Conservation (phyloP, 2,329 filamentous ascomycete species). For the Colletotrichum sp. region DNA sequence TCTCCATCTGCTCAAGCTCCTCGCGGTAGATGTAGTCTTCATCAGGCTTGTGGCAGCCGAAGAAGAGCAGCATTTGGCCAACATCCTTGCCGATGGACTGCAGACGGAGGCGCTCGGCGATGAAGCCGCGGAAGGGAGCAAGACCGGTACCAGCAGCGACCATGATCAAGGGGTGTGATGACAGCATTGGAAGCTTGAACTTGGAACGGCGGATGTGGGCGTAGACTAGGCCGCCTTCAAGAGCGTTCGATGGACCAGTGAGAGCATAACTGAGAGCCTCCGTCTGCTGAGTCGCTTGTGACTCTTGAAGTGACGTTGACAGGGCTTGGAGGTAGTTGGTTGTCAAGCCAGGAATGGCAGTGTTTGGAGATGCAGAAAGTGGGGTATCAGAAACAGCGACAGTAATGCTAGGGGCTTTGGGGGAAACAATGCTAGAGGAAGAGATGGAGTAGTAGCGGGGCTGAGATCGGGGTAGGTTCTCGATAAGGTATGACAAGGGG, state of each 20-base stretch:
- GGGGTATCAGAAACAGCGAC: constrained; percentile 22
- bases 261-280: constrained; percentile 5
- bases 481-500: constrained; percentile 56
- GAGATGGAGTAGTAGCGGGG: constrained; percentile 68
- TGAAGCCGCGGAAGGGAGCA: constrained; percentile 42
- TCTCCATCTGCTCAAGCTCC: constrained; percentile 26
- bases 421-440: constrained; percentile 48
- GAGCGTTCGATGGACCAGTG: background rate
- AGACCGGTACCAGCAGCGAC: constrained; percentile 55
- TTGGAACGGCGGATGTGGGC: constrained; percentile 35
- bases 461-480: constrained; percentile 60
- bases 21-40: constrained; percentile 36
- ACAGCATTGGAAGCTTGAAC: constrained; percentile 47
- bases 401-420: constrained; percentile 6
- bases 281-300: background rate
- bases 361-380: constrained; percentile 27
- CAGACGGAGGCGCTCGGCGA: constrained; percentile 45
- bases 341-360: constrained; percentile 26
- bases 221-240: constrained; percentile 31
- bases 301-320: background rate
- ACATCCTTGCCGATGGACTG: constrained; percentile 35
- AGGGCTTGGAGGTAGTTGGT: constrained; percentile 31
- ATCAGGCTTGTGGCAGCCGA: constrained; percentile 39
- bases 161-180: constrained; percentile 52
- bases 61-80: constrained; percentile 44